A percentile compares a stretch with the other conserved stretches of the same genome.
phyloP scores from a whole-genome alignment of 139 green algal species.

The Pseudopediastrum boryanum region DNA sequence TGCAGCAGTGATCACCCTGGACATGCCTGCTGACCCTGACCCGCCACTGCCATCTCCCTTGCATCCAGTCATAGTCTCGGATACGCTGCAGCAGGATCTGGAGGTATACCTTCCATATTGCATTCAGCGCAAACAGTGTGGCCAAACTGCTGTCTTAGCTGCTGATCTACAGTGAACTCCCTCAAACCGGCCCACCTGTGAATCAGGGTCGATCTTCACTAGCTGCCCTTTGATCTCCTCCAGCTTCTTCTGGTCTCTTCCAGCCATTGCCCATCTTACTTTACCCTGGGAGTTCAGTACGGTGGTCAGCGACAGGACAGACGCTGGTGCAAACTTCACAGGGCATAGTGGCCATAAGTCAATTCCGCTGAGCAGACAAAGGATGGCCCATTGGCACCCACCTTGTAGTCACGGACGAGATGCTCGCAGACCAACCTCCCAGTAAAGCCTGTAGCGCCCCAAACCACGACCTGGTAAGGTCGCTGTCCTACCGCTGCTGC shows the following conservation, averaged over 20 bases:
- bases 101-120: too few species aligned
- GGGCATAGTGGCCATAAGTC: too few species aligned
- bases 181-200: too few species aligned
- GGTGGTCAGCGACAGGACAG: slow-evolving; percentile 4
- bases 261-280: slow-evolving; percentile 82
- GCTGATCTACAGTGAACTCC: too few species aligned
- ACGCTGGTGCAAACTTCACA: neutral
- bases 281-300: slow-evolving; percentile 33
- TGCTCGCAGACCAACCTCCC: slow-evolving; percentile 79
- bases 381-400: neutral
- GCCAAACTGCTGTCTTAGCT: too few species aligned
- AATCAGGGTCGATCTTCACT: slow-evolving; percentile 45
- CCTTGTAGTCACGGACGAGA: slow-evolving; percentile 68
- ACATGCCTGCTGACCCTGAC: too few species aligned
- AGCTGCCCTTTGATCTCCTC: slow-evolving; percentile 59
- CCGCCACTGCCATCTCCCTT: too few species aligned
- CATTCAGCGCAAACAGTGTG: too few species aligned
- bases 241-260: slow-evolving; percentile 76
- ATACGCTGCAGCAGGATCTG: too few species aligned
- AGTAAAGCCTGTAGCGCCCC: slow-evolving; percentile 77
- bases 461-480: slow-evolving; percentile 77
- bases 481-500: slow-evolving; percentile 8
- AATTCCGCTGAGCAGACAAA: too few species aligned
- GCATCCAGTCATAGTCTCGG: too few species aligned
- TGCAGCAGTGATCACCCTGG: too few species aligned